Percentiles rank a stretch among this genome's conserved stretches.
Evolutionary conservation across 345 rosid species (phyloP).

Genomic region (Corchorus olitorius): DNA sequence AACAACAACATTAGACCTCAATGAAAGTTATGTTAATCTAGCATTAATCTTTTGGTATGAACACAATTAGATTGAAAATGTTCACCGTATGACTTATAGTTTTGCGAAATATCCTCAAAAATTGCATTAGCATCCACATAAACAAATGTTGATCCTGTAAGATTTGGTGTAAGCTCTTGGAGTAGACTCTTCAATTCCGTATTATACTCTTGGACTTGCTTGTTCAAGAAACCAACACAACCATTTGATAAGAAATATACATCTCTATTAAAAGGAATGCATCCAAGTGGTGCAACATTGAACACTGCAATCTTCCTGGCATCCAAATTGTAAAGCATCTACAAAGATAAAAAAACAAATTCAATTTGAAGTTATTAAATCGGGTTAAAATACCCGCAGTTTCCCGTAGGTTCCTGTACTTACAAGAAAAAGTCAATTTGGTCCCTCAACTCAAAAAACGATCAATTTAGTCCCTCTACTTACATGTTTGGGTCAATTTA

Average conservation of each 20-base stretch:
- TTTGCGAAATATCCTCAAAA: neutral
- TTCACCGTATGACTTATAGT: slow-evolving; percentile 7
- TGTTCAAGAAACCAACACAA: neutral
- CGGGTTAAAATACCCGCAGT: too few relatives aligned
- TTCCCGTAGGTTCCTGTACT: too few relatives aligned
- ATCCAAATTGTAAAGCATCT: slow-evolving; percentile 21
- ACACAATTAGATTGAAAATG: neutral
- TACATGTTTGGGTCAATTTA: too few relatives aligned
- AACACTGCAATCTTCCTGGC: slow-evolving; percentile 23
- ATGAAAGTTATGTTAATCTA: too few relatives aligned
- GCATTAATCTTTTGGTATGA: too few relatives aligned
- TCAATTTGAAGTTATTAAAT: too few relatives aligned
- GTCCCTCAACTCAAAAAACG: too few relatives aligned
- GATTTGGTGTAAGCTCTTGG: slow-evolving; percentile 8
- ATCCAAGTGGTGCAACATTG: neutral
- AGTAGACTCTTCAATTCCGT: slow-evolving; percentile 4
- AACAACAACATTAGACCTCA: too few relatives aligned
- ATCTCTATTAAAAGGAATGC: neutral
- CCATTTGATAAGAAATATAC: neutral
- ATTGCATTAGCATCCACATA: neutral
- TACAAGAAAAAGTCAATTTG: too few relatives aligned
- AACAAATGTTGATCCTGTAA: slow-evolving; percentile 1
- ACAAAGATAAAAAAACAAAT: neutral
- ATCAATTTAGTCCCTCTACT: too few relatives aligned
- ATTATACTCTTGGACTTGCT: neutral